Evolutionary conservation across 2,329 filamentous ascomycete species (phyloP).

Genomic region (Aspergillus fumigatus): DNA sequence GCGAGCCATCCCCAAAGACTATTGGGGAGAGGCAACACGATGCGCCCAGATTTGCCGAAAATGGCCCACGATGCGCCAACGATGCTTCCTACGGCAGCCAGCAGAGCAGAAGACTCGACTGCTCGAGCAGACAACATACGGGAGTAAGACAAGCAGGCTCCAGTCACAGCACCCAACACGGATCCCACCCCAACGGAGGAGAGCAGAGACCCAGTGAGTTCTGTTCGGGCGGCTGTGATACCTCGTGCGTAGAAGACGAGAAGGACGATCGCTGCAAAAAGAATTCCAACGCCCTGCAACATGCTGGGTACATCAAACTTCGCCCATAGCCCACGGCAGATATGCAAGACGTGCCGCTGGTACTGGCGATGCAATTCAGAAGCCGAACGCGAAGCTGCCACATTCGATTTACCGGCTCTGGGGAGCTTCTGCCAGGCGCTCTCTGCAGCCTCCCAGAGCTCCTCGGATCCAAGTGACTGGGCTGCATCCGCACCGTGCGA

Average conservation of each 20-base stretch:
- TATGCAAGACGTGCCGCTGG: conserved; percentile 69
- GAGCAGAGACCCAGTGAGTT: conserved; percentile 51
- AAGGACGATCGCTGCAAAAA: conserved; percentile 62
- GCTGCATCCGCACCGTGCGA: conserved; percentile 65
- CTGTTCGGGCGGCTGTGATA: conserved; percentile 49
- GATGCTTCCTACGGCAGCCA: conserved; percentile 44
- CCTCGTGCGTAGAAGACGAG: conserved; percentile 69
- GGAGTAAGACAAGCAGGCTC: conserved; percentile 18
- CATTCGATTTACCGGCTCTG: conserved; percentile 35
- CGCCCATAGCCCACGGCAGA: conserved; percentile 85
- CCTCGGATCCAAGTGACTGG: conserved; percentile 51
- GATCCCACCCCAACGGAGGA: conserved; percentile 48
- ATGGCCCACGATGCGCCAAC: conserved; percentile 39
- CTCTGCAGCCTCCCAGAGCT: conserved; percentile 58
- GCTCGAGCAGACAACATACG: conserved; percentile 25
- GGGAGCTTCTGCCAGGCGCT: conserved; percentile 47
- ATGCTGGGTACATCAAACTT: conserved; percentile 86
- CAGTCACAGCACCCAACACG: conserved; percentile 37
- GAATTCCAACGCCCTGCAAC: conserved; percentile 69
- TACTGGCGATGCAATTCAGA: conserved; percentile 65
- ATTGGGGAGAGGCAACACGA: conserved; percentile 59
- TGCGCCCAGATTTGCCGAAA: conserved; percentile 32
- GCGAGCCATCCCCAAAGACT: conserved; percentile 87
- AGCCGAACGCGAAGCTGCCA: conserved; percentile 37
- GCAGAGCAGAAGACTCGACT: conserved; percentile 34